Evolutionary conservation across 2,329 filamentous ascomycete genomes (phyloP).

Genomic region (Conoideocrella luteorostrata): DNA sequence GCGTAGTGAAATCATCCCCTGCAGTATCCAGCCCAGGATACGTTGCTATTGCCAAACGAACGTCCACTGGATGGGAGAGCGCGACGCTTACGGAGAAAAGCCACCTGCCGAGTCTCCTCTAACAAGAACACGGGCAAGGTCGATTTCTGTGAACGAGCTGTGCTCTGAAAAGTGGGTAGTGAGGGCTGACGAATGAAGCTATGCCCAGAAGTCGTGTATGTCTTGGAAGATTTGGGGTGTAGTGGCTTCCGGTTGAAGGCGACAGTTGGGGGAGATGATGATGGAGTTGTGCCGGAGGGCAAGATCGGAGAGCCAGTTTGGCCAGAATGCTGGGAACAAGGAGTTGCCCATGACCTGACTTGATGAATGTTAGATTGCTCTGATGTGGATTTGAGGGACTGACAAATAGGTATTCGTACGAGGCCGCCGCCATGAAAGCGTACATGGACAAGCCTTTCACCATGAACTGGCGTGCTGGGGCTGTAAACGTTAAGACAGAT

Average conservation of each 20-base stretch:
- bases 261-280: conserved; percentile 3
- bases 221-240: not conserved
- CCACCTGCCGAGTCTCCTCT: not conserved
- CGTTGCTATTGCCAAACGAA: not conserved
- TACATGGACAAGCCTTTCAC: not conserved
- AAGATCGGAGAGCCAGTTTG: not conserved
- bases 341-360: not conserved
- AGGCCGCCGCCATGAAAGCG: not conserved
- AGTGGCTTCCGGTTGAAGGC: not conserved
- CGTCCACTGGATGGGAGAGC: not conserved
- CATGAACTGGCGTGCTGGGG: not conserved
- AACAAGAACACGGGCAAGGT: not conserved
- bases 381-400: no score
- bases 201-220: not conserved
- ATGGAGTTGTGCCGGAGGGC: not conserved
- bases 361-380: no score
- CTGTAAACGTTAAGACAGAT: not conserved
- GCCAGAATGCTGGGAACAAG: not conserved
- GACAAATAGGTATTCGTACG: not conserved
- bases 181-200: not conserved
- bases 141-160: not conserved
- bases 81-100: not conserved
- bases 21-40: not conserved
- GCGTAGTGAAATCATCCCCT: not conserved
- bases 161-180: not conserved